Percentiles rank a stretch among this genome's conserved stretches.
Evolutionary conservation across 148 eudicot species (phyloP).

Genomic region (Rhododendron vialii): DNA sequence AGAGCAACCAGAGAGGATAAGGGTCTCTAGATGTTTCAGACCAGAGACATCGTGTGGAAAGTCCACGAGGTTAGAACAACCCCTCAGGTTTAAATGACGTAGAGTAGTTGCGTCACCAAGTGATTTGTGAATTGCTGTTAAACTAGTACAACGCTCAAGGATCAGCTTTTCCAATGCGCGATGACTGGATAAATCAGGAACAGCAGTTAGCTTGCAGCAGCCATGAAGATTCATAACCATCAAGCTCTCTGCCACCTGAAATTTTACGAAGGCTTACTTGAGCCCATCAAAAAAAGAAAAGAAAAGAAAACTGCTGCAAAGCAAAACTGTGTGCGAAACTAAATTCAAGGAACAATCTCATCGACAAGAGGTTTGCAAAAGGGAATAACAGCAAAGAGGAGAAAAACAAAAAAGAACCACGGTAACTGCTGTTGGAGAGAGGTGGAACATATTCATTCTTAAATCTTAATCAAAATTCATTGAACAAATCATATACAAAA

Average conservation of each 20-base stretch:
- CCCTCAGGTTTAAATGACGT: slow-evolving; percentile 38
- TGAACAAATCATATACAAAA: background rate
- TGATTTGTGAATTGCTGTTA: slow-evolving; percentile 46
- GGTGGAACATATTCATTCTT: background rate
- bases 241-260: slow-evolving; percentile 45
- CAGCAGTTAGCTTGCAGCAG: slow-evolving; percentile 35
- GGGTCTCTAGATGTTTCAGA: slow-evolving; percentile 38
- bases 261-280: background rate
- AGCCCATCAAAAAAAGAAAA: background rate
- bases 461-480: background rate
- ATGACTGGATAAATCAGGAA: slow-evolving; percentile 53
- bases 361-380: background rate
- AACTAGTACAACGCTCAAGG: slow-evolving; percentile 42
- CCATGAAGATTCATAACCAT: slow-evolving; percentile 49
- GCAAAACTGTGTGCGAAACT: background rate
- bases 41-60: slow-evolving; percentile 58
- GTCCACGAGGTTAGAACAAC: slow-evolving; percentile 34
- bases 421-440: background rate
- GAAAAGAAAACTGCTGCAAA: background rate
- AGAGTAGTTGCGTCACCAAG: slow-evolving; percentile 41
- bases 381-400: background rate
- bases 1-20: slow-evolving; percentile 48
- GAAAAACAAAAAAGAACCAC: background rate
- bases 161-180: slow-evolving; percentile 38
- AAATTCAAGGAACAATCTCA: background rate